Base-by-base conservation (phyloP, 164 flowering plant genomes). In the Vitis riparia region DNA sequence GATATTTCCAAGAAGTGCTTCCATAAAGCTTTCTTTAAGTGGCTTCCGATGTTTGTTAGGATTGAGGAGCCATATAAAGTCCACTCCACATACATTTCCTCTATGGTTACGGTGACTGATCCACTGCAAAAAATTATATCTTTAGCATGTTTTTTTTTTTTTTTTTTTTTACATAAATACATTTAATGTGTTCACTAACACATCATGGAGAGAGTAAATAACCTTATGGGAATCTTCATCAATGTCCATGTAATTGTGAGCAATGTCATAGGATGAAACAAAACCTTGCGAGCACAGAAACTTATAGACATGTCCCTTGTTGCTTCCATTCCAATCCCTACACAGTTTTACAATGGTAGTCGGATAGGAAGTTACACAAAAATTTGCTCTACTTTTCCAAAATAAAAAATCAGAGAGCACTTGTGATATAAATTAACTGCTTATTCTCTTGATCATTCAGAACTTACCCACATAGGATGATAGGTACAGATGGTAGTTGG, bases 291-390 rank as follows among this genome's bases (percentile, higher is more conserved):
- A 69, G 8, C 58, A 48, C 37, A 77, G 61, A 66, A 77, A 73
- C 57, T 73, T 77, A 67, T 73, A 77, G 50, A 77, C 76, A 67
- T 69, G 63, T n/a, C 80, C 80, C 37, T 30, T 70, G 68, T 73
- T 77, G 53, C 80, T 77, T 62, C 80, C 80, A 70, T 77, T 77
- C 80, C 76, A 77, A 29, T 73, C 80, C 66, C 80, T 77, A 17
- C 44, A 29, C 30, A 32, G 32, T 59, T 62, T 23, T 17, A 44
- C 7, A 58, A 2, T 8, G 14, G 4, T 12, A 11, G 9, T 23
- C 27, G 27, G 7, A 37, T 6, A 3, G 44, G 44, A 37, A 37
- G 44, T 37, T 37, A 37, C 44, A 37, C 44, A 37, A 37, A 37
- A 37, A 37, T 0, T 37, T 37, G 44, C 7, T 37, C 7, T 37